Evolutionary conservation across 2,329 filamentous ascomycete species (phyloP), one percentile per base, ranked within the genome.

Genomic region (Chaetomium sp.): DNA sequence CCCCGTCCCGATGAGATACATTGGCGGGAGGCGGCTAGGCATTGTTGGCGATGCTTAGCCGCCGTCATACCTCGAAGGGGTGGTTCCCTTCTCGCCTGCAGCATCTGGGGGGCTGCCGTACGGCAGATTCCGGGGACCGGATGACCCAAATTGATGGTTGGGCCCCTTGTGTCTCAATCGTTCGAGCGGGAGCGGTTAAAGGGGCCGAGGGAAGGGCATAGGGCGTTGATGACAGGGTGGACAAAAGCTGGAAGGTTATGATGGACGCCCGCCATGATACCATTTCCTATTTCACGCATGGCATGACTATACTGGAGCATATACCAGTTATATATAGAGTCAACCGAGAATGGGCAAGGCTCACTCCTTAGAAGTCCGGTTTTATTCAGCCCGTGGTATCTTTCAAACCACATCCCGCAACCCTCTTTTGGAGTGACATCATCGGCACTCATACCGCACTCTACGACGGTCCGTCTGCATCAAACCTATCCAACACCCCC

Each of bases 191-290:
- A 21, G 19, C 23, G 38, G 23, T 3, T 19, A 6, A 2, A 49
- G 49, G 12, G 23, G 19, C 5, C 49, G 25, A 4, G n/a, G n/a
- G 21, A 16, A 16, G 4, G 56, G 19, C 9, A 16, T 35, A 8
- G 31, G 27, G 33, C n/a, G 21, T 29, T 54, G 58, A n/a, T n/a
- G 33, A 12, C 19, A 16, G 35, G 38, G 21, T 21, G 25, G 5
- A 13, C n/a, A 38, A 35, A 50, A 49, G 27, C 19, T 38, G 38
- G 23, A 33, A 23, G 27, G 21, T 57, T 45, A 55, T 29, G 49
- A 58, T 45, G 38, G 38, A 42, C 16, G 55, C 33, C 55, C 55
- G 47, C 31, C 55, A 58, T 38, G 61, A 58, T 63, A 63, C 7
- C 50, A 55, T 56, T 47, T 49, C 38, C 16, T 29, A 29, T 49